phyloP scores from a whole-genome alignment of 1,284 basidiomycete genomes.

The Bjerkandera adusta region DNA sequence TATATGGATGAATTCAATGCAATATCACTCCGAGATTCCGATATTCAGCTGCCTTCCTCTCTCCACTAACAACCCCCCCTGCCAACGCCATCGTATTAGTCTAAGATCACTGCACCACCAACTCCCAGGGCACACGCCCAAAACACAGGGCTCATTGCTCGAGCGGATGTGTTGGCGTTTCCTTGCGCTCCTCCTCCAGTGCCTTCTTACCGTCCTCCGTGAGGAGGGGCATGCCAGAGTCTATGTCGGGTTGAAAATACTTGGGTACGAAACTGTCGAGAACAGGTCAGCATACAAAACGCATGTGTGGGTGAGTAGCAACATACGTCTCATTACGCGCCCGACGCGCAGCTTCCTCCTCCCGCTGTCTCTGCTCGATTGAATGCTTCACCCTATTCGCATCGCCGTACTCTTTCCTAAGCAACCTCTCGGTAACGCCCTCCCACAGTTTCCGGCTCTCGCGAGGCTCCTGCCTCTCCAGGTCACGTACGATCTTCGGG shows the following conservation, averaged over 20 bases:
- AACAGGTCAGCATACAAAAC: slow-evolving; percentile 13
- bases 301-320: not conserved
- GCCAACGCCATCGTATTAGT: too few relatives aligned
- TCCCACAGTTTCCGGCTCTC: slow-evolving; percentile 94
- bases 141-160: slow-evolving; percentile 10
- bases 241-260: slow-evolving; percentile 77
- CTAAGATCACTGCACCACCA: not conserved
- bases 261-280: slow-evolving; percentile 71
- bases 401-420: slow-evolving; percentile 86
- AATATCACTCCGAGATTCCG: not conserved
- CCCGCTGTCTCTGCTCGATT: slow-evolving; percentile 90
- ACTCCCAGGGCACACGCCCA: not conserved
- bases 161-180: slow-evolving; percentile 26
- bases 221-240: slow-evolving; percentile 71
- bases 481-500: slow-evolving; percentile 82
- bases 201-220: slow-evolving; percentile 70
- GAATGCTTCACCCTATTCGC: slow-evolving; percentile 85
- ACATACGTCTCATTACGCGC: slow-evolving; percentile 75
- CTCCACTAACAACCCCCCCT: too few relatives aligned
- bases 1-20: too few relatives aligned
- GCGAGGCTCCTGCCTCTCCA: slow-evolving; percentile 74
- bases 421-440: slow-evolving; percentile 72
- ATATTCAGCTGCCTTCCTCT: not conserved
- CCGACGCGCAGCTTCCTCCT: slow-evolving; percentile 83
- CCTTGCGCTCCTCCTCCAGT: slow-evolving; percentile 67